phyloP scores from a whole-genome alignment of 2,329 filamentous ascomycete species.

The Dactylellina sp. region DNA sequence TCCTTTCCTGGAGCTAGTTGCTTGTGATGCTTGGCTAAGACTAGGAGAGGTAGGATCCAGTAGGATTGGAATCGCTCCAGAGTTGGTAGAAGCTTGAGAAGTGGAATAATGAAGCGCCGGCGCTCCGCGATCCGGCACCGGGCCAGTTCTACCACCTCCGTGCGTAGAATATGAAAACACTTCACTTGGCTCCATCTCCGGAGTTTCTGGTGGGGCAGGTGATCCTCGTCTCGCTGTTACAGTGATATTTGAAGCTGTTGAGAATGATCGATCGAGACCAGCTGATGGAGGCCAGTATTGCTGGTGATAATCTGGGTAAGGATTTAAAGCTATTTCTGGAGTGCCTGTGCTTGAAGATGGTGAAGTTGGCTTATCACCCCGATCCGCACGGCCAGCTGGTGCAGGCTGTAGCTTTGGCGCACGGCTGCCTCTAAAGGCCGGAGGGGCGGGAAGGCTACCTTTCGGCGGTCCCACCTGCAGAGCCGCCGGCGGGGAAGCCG shows the following conservation, averaged over 20 bases:
- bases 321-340: constrained; percentile 56
- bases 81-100: constrained; percentile 63
- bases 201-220: constrained; percentile 96
- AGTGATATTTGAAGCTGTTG: constrained; percentile 91
- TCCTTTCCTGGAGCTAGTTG: constrained; percentile 37
- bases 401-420: constrained; percentile 57
- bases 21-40: constrained; percentile 34
- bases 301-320: constrained; percentile 70
- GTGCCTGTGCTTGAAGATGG: constrained; percentile 58
- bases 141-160: constrained; percentile 75
- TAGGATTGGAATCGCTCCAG: constrained; percentile 56
- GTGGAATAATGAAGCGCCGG: constrained; percentile 74
- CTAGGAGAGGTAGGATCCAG: constrained; percentile 53
- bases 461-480: constrained; percentile 58
- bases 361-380: constrained; percentile 55
- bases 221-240: constrained; percentile 92
- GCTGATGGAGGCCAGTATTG: constrained; percentile 72
- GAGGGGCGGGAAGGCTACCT: constrained; percentile 58
- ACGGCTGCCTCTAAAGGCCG: constrained; percentile 58
- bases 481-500: constrained; percentile 47
- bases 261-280: constrained; percentile 73
- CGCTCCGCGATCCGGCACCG: constrained; percentile 80
- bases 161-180: constrained; percentile 85
- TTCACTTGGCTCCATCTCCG: constrained; percentile 75
- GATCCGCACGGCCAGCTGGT: constrained; percentile 47